phyloP scores from a whole-genome alignment of 2,329 filamentous ascomycete genomes.

The Sporothrix globosa region DNA sequence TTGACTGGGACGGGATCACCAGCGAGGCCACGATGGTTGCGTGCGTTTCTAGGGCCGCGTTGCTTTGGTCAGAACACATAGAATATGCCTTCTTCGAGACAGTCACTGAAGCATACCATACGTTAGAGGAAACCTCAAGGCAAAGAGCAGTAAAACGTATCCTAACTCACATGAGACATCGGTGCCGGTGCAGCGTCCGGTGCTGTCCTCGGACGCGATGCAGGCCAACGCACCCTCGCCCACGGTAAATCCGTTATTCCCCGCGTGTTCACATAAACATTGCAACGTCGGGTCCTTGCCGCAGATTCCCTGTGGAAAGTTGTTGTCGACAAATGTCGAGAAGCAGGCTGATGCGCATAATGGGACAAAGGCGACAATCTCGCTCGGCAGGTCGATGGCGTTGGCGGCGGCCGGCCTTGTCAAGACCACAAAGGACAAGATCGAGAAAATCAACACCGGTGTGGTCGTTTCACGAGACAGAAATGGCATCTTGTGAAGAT shows the following conservation, averaged over 20 bases:
- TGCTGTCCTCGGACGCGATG: constrained; percentile 56
- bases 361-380: constrained; percentile 54
- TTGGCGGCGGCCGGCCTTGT: constrained; percentile 16
- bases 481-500: constrained; percentile 12
- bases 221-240: constrained; percentile 74
- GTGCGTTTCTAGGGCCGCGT: constrained; percentile 61
- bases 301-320: constrained; percentile 58
- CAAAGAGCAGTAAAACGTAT: neutral
- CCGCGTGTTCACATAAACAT: constrained; percentile 66
- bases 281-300: constrained; percentile 55
- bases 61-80: constrained; percentile 59
- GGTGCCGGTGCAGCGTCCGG: constrained; percentile 56
- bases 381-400: constrained; percentile 42
- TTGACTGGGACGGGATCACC: constrained; percentile 46
- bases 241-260: constrained; percentile 65
- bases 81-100: constrained; percentile 54
- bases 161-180: constrained; percentile 48
- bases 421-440: neutral
- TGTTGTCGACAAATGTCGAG: constrained; percentile 62
- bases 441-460: constrained; percentile 38
- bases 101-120: neutral
- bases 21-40: constrained; percentile 61
- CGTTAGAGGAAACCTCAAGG: neutral
- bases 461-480: constrained; percentile 44
- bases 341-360: constrained; percentile 65